A percentile compares a stretch with the other conserved stretches of the same genome.
Conservation (phyloP, 192 early-diverging fungal genomes). For the Backusella parvicylindrica region DNA sequence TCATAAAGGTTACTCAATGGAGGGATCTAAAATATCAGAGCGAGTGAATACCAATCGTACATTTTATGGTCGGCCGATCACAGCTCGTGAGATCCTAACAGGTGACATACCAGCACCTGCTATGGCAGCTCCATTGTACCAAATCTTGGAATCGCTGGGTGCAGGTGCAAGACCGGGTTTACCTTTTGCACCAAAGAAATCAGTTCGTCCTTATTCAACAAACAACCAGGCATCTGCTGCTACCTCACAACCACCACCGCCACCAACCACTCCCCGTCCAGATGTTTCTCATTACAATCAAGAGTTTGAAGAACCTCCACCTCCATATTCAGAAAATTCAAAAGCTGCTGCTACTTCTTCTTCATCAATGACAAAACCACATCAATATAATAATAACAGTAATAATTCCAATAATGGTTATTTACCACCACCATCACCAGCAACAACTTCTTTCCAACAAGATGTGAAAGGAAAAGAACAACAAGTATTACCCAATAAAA, state of each 20-base stretch:
- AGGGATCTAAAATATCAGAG: constrained; percentile 24
- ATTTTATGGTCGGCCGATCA: constrained; percentile 20
- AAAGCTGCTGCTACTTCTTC: background rate
- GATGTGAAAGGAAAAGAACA: background rate
- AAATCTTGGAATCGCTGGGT: constrained; percentile 50
- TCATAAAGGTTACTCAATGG: constrained; percentile 21
- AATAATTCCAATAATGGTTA: background rate
- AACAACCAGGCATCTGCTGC: background rate
- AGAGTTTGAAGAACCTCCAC: constrained; percentile 3
- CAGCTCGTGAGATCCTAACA: constrained; percentile 18
- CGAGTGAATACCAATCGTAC: constrained; percentile 13
- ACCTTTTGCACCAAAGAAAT: constrained; percentile 11
- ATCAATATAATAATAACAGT: background rate
- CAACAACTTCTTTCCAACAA: background rate
- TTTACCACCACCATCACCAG: no score
- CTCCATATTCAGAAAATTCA: background rate
- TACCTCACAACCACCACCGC: background rate
- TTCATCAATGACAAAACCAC: background rate
- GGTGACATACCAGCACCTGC: constrained; percentile 60
- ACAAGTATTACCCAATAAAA: background rate
- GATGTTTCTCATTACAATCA: background rate
- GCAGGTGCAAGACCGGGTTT: constrained; percentile 9
- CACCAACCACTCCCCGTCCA: background rate
- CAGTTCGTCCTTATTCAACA: background rate
- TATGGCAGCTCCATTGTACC: constrained; percentile 69